phyloP scores from a whole-genome alignment of 352 stramenopile species.

The Phytophthora aleatoria region DNA sequence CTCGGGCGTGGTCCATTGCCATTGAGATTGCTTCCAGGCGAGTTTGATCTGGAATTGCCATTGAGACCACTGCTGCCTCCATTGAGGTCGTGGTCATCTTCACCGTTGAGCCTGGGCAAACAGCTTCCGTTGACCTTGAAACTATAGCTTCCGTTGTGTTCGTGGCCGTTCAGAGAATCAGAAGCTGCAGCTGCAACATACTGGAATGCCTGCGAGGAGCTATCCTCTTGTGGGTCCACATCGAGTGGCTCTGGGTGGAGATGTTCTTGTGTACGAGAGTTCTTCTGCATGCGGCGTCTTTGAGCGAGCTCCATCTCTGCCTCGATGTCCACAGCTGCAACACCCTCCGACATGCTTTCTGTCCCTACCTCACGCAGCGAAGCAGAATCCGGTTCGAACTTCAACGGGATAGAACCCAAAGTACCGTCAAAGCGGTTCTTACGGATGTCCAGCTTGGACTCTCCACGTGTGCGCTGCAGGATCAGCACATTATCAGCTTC shows the following conservation, averaged over 20 bases:
- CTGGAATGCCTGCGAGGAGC: conserved; percentile 19
- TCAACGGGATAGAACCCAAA: conserved; percentile 86
- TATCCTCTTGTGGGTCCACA: conserved; percentile 8
- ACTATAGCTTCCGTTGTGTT: conserved; percentile 26
- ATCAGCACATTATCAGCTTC: conserved; percentile 99
- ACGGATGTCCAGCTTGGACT: conserved; percentile 96
- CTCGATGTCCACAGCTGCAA: conserved; percentile 76
- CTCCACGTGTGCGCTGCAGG: conserved; percentile 89
- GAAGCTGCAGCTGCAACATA: conserved; percentile 34
- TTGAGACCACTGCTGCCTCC: conserved; percentile 25
- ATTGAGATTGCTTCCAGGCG: conserved; percentile 21
- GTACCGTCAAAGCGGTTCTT: conserved; percentile 96
- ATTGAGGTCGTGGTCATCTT: conserved; percentile 28
- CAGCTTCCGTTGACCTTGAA: conserved; percentile 34
- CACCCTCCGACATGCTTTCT: conserved; percentile 68
- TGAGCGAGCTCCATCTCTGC: conserved; percentile 81
- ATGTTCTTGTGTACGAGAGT: conserved; percentile 21
- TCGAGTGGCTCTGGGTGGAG: conserved; percentile 17
- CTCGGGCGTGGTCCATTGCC: conserved; percentile 26
- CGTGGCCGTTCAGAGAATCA: conserved; percentile 18
- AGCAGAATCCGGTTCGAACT: conserved; percentile 78
- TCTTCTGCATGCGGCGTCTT: conserved; percentile 50
- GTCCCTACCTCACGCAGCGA: conserved; percentile 71
- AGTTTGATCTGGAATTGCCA: conserved; percentile 21
- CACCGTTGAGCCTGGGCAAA: conserved; percentile 28